phyloP scores from a whole-genome alignment of 345 rosid species.

The Capsella bursapastoris region DNA sequence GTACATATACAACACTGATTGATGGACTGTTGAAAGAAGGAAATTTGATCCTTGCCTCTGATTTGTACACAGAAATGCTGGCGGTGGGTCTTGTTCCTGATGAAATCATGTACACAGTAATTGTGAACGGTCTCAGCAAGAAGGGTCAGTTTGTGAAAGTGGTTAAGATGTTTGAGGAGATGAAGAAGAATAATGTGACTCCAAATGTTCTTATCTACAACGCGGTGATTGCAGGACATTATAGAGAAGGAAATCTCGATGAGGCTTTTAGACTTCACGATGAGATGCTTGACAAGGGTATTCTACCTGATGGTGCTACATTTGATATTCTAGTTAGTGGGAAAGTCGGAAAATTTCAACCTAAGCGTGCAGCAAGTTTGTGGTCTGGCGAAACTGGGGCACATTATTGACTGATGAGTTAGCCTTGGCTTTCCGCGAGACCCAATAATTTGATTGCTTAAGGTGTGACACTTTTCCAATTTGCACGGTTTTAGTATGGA shows the following conservation, averaged over 20 bases:
- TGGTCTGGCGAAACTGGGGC: conserved; percentile 14
- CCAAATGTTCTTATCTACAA: conserved; percentile 72
- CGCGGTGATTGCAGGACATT: conserved; percentile 66
- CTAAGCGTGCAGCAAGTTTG: conserved; percentile 42
- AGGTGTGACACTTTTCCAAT: conserved; percentile 33
- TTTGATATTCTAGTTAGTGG: conserved; percentile 72
- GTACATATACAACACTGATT: conserved; percentile 70
- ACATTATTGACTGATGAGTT: conserved; percentile 10
- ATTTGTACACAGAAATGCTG: conserved; percentile 74
- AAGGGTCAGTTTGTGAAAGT: conserved; percentile 68
- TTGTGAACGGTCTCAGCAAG: conserved; percentile 64
- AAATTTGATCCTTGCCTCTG: conserved; percentile 57
- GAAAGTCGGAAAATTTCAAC: conserved; percentile 38
- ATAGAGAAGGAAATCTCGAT: conserved; percentile 66
- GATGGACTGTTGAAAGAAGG: conserved; percentile 73
- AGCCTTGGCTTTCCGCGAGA: conserved; percentile 27
- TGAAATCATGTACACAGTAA: conserved; percentile 51
- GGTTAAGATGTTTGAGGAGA: conserved; percentile 61
- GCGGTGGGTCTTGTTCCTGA: conserved; percentile 65
- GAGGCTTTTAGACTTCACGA: conserved; percentile 77
- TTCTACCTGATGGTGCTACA: conserved; percentile 66
- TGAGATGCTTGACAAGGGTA: conserved; percentile 89
- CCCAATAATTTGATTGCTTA: conserved; percentile 15
- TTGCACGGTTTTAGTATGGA: background rate
- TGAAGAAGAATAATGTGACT: conserved; percentile 55